A percentile compares a stretch with the other conserved stretches of the same genome.
phyloP scores from a whole-genome alignment of 495 filamentous ascomycete species.

The Podospora pseudopauciseta region DNA sequence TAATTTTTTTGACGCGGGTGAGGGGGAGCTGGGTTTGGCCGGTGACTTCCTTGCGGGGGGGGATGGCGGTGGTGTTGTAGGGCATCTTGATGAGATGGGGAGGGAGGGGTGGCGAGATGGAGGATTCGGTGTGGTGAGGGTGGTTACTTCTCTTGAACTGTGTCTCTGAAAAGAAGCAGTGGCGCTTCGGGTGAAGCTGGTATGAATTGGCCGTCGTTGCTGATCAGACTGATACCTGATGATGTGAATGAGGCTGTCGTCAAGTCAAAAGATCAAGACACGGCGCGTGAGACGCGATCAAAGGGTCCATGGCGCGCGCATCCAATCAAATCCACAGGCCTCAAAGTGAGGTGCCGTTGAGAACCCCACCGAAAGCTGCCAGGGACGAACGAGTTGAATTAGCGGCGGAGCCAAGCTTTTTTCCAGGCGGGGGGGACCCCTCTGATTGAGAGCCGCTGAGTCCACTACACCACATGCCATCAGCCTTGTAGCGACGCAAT shows the following conservation, averaged over 20 bases:
- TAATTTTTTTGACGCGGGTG: constrained; percentile 89
- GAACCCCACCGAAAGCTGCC: constrained; percentile 4
- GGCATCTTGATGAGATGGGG: constrained; percentile 56
- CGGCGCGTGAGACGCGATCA: constrained; percentile 16
- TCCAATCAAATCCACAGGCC: constrained; percentile 10
- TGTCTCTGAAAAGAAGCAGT: neutral
- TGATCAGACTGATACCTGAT: neutral
- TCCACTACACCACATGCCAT: constrained; percentile 1
- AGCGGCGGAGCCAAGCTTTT: constrained; percentile 9
- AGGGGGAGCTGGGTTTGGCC: constrained; percentile 82
- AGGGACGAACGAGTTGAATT: neutral
- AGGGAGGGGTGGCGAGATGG: neutral
- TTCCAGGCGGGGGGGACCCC: neutral
- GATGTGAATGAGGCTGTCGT: neutral
- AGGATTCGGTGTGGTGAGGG: neutral
- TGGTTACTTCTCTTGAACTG: neutral
- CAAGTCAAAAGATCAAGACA: neutral
- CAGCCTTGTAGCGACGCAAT: constrained; percentile 14
- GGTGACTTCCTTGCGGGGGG: constrained; percentile 73
- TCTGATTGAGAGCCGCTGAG: neutral
- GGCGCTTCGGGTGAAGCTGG: neutral
- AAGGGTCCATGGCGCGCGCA: neutral
- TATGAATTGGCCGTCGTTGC: neutral
- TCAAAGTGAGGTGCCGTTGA: neutral
- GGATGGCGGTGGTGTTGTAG: constrained; percentile 82